phyloP scores from a whole-genome alignment of 2,329 filamentous ascomycete genomes.

The Aureobasidium pullulans region DNA sequence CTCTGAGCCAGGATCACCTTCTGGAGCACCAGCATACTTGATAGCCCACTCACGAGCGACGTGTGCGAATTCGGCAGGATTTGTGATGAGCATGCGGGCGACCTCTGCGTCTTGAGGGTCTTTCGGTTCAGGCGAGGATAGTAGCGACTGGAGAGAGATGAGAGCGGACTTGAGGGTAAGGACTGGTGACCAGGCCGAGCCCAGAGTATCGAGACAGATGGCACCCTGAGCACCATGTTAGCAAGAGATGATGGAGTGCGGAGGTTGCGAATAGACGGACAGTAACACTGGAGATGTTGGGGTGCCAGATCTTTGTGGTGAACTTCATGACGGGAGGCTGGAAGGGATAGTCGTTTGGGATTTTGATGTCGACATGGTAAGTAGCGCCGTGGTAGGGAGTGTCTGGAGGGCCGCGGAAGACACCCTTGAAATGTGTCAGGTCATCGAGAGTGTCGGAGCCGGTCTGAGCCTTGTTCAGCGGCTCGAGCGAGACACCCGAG shows the following conservation, averaged over 20 bases:
- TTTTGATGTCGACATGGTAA: slow-evolving; percentile 75
- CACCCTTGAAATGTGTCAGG: slow-evolving; percentile 74
- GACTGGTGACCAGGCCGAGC: slow-evolving; percentile 87
- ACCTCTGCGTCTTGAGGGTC: slow-evolving; percentile 97
- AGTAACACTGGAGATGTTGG: slow-evolving; percentile 90
- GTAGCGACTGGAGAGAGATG: slow-evolving; percentile 84
- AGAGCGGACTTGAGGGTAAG: slow-evolving; percentile 94
- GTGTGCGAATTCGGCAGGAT: slow-evolving; percentile 70
- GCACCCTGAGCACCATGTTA: slow-evolving; percentile 59
- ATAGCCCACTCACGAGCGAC: slow-evolving; percentile 89
- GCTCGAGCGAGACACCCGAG: slow-evolving; percentile 67
- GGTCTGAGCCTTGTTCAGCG: slow-evolving; percentile 25
- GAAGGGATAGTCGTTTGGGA: slow-evolving; percentile 88
- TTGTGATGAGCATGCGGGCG: slow-evolving; percentile 76
- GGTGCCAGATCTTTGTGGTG: slow-evolving; percentile 91
- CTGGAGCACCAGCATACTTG: slow-evolving; percentile 69
- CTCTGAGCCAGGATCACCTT: slow-evolving; percentile 44
- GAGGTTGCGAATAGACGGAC: slow-evolving; percentile 40
- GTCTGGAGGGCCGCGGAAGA: slow-evolving; percentile 75
- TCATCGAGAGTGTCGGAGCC: slow-evolving; percentile 54
- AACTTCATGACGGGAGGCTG: slow-evolving; percentile 87
- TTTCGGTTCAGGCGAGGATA: slow-evolving; percentile 88
- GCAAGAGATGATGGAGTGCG: slow-evolving; percentile 8
- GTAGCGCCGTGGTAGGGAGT: slow-evolving; percentile 87
- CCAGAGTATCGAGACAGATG: slow-evolving; percentile 91